Conservation (phyloP, 306 rosid genomes). For the Arachis stenosperma region DNA sequence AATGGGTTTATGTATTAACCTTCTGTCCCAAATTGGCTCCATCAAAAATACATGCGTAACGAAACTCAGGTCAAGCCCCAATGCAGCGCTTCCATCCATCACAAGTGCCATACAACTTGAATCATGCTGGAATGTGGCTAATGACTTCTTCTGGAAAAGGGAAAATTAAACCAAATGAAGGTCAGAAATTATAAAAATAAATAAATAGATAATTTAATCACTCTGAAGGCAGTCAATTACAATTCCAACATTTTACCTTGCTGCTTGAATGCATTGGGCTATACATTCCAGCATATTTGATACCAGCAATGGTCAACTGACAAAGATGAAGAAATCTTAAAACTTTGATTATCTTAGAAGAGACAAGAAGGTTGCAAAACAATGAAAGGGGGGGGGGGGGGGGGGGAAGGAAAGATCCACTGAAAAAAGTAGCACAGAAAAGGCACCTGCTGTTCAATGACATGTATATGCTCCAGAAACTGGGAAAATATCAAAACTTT, state of each 20-base stretch:
- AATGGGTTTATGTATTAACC: slow-evolving; percentile 54
- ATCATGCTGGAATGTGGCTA: slow-evolving; percentile 81
- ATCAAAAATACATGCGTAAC: slow-evolving; percentile 84
- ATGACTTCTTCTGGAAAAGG: slow-evolving; percentile 79
- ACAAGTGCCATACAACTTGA: slow-evolving; percentile 81
- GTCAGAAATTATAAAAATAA: slow-evolving; percentile 32
- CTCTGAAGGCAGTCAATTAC: slow-evolving; percentile 25
- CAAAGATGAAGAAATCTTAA: slow-evolving; percentile 39
- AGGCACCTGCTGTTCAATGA: slow-evolving; percentile 92
- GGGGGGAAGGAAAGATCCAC: slow-evolving; percentile 16
- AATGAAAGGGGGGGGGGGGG: slow-evolving; percentile 20
- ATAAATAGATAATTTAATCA: neutral
- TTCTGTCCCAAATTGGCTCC: slow-evolving; percentile 99
- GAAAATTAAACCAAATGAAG: slow-evolving; percentile 37
- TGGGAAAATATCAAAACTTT: slow-evolving; percentile 95
- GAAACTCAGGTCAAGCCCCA: slow-evolving; percentile 98
- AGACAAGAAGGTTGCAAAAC: slow-evolving; percentile 3
- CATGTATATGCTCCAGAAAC: slow-evolving; percentile 97
- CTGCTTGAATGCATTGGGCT: slow-evolving; percentile 87
- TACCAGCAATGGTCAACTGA: slow-evolving; percentile 82
- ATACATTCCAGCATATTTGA: slow-evolving; percentile 87
- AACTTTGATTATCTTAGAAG: slow-evolving; percentile 32
- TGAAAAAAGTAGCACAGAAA: slow-evolving; percentile 3
- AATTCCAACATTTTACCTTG: slow-evolving; percentile 62
- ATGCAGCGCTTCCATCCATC: slow-evolving; percentile 99